Evolutionary conservation across 2,329 filamentous ascomycete genomes (phyloP), one percentile per base, ranked within the genome.

Genomic region (Alternaria brassicicola): DNA sequence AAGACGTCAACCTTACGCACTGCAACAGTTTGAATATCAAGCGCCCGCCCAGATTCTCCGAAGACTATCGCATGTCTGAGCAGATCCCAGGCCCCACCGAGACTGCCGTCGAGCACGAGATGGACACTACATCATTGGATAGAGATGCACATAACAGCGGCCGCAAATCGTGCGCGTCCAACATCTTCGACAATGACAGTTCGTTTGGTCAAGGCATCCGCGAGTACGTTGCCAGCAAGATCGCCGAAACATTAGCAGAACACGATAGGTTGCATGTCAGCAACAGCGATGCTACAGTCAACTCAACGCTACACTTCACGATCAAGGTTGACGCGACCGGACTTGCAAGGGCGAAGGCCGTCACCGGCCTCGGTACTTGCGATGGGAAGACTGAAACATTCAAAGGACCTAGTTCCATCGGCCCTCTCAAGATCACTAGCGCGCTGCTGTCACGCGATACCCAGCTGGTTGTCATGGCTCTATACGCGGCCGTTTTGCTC

Each of bases 211-310:
- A 41, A 4, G 33, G 50, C 6, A 52, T 61, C 10, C 57, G 53
- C 12, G 57, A 59, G 28, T 65, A 61, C 17, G 31, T 65, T 10
- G 49, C 47, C 2, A 59, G 48, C 45, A 58, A 65, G 57, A 59
- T 61, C 21, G 49, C 52, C 1, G 31, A 52, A 23, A 46, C 46
- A 1, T 25, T 46, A 4, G 31, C 4, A 6, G 26, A 41, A 8
- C 23, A 45, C 12, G 36, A 55, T 5, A 7, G 30, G 3, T 33
- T 45, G 15, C 19, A 41, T 5, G 1, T 4, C 4, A 5, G 19
- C 26, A 3, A 33, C 7, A 17, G 4, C 10, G 0, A 47, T 33
- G 8, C 13, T 6, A 21, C 2, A n/a, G 8, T 8, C 9, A 47
- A 25, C 13, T 12, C 21, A 4, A 8, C 19, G 8, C 4, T 26